Conservation (phyloP, 352 stramenopile genomes). For the Globisporangium megalacanthum region DNA sequence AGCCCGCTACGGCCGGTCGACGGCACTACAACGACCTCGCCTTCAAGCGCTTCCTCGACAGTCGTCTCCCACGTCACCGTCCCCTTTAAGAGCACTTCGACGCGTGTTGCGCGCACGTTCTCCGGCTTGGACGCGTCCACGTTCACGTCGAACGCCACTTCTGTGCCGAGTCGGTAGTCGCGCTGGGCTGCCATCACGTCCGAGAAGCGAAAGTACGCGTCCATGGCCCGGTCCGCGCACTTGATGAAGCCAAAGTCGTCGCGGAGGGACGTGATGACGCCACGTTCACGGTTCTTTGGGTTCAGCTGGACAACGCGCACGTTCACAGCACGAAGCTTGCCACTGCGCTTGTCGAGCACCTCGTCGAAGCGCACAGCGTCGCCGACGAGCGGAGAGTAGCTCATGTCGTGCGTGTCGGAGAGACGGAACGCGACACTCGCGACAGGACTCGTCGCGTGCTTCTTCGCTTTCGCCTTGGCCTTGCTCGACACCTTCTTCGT, state of each 20-base stretch:
- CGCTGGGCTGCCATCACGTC: constrained; percentile 59
- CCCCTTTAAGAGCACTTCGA: constrained; percentile 51
- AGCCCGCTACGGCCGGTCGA: constrained; percentile 21
- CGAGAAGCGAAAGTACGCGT: constrained; percentile 76
- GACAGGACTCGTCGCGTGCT: not conserved
- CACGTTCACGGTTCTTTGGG: constrained; percentile 58
- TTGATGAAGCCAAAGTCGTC: constrained; percentile 85
- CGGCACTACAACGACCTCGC: constrained; percentile 38
- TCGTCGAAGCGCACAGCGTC: constrained; percentile 67
- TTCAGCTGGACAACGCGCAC: constrained; percentile 59
- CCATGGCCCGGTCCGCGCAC: constrained; percentile 50
- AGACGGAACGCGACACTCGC: constrained; percentile 38
- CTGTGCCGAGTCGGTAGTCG: constrained; percentile 44
- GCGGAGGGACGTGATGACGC: constrained; percentile 62
- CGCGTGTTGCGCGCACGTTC: constrained; percentile 52
- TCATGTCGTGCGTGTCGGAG: constrained; percentile 56
- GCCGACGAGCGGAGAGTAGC: constrained; percentile 49
- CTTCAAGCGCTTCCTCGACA: constrained; percentile 32
- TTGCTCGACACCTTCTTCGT: constrained; percentile 11
- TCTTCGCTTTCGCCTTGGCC: constrained; percentile 19
- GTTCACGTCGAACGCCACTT: constrained; percentile 70
- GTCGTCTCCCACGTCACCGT: constrained; percentile 61
- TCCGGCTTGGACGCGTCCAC: constrained; percentile 33
- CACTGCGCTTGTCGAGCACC: constrained; percentile 62
- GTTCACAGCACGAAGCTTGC: constrained; percentile 51